Conservation (phyloP, 768 basidiomycete genomes). For the Termitomyces sp. region DNA sequence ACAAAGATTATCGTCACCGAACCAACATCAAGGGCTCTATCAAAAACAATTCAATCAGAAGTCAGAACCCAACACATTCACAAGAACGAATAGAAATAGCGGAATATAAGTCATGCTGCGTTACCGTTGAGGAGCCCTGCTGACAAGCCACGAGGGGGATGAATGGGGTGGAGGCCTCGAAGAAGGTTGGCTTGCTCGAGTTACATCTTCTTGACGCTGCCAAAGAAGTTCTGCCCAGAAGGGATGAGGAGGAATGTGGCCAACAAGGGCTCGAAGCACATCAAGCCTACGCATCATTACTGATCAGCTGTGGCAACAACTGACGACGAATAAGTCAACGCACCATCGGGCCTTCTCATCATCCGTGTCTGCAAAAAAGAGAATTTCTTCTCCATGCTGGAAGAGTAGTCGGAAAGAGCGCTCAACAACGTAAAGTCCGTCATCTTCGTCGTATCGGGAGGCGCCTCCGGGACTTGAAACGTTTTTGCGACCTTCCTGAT, state of each 20-base stretch:
- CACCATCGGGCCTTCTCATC: slow-evolving; percentile 87
- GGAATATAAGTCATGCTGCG: neutral
- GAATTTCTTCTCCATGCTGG: slow-evolving; percentile 68
- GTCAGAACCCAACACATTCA: neutral
- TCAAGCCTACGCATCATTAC: slow-evolving; percentile 59
- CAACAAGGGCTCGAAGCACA: slow-evolving; percentile 77
- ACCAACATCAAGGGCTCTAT: neutral
- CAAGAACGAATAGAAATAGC: neutral
- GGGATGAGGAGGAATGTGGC: slow-evolving; percentile 87
- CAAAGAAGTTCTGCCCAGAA: slow-evolving; percentile 90
- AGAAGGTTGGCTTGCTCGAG: slow-evolving; percentile 7
- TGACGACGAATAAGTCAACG: slow-evolving; percentile 16
- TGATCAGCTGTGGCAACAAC: neutral
- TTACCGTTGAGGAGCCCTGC: slow-evolving; percentile 17
- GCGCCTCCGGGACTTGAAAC: slow-evolving; percentile 35
- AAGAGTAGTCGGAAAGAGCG: slow-evolving; percentile 85
- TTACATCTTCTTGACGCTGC: slow-evolving; percentile 65
- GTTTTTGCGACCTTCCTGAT: slow-evolving; percentile 51
- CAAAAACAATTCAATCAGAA: slow-evolving; percentile 2
- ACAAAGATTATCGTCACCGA: neutral
- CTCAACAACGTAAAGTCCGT: slow-evolving; percentile 64
- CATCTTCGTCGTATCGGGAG: slow-evolving; percentile 49
- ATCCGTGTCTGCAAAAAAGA: slow-evolving; percentile 89
- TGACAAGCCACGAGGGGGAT: slow-evolving; percentile 15
- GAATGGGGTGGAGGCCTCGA: slow-evolving; percentile 6